phyloP scores from a whole-genome alignment of 768 basidiomycete species.

The Nidula microcarpa region DNA sequence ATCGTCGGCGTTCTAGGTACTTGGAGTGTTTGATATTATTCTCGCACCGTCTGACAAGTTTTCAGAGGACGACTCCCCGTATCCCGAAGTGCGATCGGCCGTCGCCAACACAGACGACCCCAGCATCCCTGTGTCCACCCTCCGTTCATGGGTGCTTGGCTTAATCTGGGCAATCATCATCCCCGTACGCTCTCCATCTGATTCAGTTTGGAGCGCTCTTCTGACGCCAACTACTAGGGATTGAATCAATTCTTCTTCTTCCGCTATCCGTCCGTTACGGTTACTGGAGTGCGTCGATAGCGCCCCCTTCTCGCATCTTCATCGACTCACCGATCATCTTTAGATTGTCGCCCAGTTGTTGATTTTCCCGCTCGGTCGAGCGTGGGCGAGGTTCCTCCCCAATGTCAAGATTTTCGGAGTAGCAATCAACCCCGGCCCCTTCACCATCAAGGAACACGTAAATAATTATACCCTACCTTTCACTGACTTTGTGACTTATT shows the following conservation, averaged over 20 bases:
- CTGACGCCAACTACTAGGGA: constrained; percentile 24
- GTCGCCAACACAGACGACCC: constrained; percentile 73
- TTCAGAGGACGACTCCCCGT: constrained; percentile 64
- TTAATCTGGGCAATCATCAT: constrained; percentile 64
- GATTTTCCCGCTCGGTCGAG: constrained; percentile 60
- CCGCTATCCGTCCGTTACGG: constrained; percentile 64
- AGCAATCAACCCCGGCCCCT: constrained; percentile 63
- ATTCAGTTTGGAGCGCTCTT: background rate
- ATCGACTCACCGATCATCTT: background rate
- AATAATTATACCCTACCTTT: constrained; percentile 24
- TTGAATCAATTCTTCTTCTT: constrained; percentile 79
- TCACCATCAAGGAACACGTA: constrained; percentile 71
- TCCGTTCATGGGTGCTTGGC: constrained; percentile 75
- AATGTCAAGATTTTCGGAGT: constrained; percentile 49
- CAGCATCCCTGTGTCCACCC: constrained; percentile 53
- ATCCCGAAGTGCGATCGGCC: constrained; percentile 69
- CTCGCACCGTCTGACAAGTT: background rate
- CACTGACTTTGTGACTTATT: constrained; percentile 18
- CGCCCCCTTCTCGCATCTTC: background rate
- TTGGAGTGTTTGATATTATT: constrained; percentile 28
- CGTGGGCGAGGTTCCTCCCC: constrained; percentile 54
- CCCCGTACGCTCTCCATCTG: constrained; percentile 27
- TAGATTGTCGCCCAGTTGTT: constrained; percentile 65
- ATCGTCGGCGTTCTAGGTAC: constrained; percentile 37
- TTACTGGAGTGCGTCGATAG: constrained; percentile 45